These are phyloP conservation scores for Taphrina flavorubra DNA, from an alignment of 1,139 yeast species.

Conservation along the genomic window DNA sequence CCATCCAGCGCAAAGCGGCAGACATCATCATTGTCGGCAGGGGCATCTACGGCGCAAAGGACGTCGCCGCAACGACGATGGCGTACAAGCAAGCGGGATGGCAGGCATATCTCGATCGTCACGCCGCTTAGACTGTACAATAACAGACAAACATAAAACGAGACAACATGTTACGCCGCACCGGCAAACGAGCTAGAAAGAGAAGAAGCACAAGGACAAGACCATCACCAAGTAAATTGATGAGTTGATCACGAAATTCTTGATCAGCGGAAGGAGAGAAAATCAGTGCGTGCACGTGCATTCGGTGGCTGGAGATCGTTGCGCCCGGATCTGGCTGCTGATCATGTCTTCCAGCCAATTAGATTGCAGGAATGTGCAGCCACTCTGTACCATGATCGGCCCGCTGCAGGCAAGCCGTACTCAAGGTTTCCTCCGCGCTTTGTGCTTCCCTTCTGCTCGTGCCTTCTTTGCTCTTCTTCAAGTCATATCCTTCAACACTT, in stretches of 20 bases:
- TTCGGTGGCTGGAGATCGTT: not conserved
- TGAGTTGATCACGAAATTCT: no score
- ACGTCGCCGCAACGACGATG: slow-evolving; percentile 82
- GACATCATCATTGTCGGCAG: slow-evolving; percentile 90
- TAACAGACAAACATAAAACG: not conserved
- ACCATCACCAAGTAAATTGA: no score
- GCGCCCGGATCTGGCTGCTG: slow-evolving; percentile 7
- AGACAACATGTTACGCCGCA: no score
- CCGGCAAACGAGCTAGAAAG: no score
- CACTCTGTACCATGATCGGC: no score
- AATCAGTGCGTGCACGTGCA: no score
- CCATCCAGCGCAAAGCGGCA: slow-evolving; percentile 81
- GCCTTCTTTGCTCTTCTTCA: not conserved
- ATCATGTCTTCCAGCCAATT: not conserved
- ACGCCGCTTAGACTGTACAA: not conserved
- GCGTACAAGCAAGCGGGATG: slow-evolving; percentile 65
- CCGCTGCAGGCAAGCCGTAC: no score
- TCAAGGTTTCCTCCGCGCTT: not conserved
- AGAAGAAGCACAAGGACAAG: no score
- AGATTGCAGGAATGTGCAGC: not conserved
- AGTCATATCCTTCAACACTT: not conserved
- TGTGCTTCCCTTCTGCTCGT: not conserved
- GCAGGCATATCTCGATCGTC: slow-evolving; percentile 43
- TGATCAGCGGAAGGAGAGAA: no score
- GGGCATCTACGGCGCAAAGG: slow-evolving; percentile 95